Evolutionary conservation across 1,284 basidiomycete species (phyloP).

Genomic region (Boletus sp.): DNA sequence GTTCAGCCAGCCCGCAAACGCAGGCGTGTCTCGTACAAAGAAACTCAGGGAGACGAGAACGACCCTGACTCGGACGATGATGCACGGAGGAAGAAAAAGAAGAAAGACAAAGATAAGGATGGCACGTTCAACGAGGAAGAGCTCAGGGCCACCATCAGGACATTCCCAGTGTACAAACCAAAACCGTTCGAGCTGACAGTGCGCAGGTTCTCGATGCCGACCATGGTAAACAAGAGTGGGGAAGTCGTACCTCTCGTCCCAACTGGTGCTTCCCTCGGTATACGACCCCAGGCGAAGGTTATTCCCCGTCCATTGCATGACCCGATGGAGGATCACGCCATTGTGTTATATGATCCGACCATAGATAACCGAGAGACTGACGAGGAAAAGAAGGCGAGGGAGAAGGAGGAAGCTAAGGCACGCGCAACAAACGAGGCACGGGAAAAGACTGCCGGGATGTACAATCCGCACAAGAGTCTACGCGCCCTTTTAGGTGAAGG

Average conservation of each 20-base stretch:
- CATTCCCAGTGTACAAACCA: conserved; percentile 81
- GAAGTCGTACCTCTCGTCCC: conserved; percentile 61
- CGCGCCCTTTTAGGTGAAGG: conserved; percentile 79
- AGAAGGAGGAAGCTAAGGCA: conserved; percentile 67
- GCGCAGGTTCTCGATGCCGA: conserved; percentile 82
- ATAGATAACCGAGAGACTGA: conserved; percentile 89
- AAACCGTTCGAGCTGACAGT: conserved; percentile 69
- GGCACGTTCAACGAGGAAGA: conserved; percentile 55
- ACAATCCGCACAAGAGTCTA: conserved; percentile 90
- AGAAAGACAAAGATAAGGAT: conserved; percentile 50
- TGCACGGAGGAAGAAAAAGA: conserved; percentile 55
- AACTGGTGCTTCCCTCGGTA: conserved; percentile 80
- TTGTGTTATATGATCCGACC: conserved; percentile 96
- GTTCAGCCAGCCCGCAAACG: conserved; percentile 73
- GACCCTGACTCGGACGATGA: conserved; percentile 50
- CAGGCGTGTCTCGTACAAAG: conserved; percentile 80
- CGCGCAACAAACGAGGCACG: conserved; percentile 60
- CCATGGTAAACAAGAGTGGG: conserved; percentile 80
- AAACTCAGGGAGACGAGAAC: conserved; percentile 44
- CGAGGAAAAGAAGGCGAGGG: conserved; percentile 68
- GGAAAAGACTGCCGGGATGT: conserved; percentile 66
- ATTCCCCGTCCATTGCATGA: conserved; percentile 92
- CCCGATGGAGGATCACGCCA: conserved; percentile 96
- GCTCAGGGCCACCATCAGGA: conserved; percentile 57
- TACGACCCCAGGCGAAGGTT: conserved; percentile 78